These are phyloP conservation scores for Coprinopsis sp. DNA, from an alignment of 768 basidiomycete species.

Conservation along the genomic window DNA sequence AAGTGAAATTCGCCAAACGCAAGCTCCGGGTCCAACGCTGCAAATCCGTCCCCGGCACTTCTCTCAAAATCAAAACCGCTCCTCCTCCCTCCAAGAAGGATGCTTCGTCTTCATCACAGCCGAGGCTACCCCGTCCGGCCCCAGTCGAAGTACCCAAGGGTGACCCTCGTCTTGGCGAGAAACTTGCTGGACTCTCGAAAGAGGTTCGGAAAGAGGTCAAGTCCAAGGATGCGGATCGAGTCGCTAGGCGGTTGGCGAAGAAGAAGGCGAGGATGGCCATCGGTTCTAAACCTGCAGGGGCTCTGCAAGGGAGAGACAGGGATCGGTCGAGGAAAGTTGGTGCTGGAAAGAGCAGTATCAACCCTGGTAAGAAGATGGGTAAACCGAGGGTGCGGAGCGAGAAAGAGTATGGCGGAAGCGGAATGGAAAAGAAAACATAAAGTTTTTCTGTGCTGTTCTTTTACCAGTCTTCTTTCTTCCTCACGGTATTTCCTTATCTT, in stretches of 20 bases:
- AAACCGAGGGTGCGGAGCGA: conserved; percentile 48
- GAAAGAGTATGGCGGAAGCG: conserved; percentile 44
- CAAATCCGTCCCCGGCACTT: conserved; percentile 56
- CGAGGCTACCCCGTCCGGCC: conserved; percentile 14
- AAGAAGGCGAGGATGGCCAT: conserved; percentile 70
- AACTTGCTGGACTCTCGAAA: conserved; percentile 72
- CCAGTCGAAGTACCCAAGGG: conserved; percentile 59
- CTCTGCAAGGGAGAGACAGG: conserved; percentile 28
- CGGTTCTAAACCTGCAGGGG: conserved; percentile 13
- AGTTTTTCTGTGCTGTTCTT: too few species aligned
- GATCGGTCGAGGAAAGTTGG: conserved; percentile 46
- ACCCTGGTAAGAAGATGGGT: conserved; percentile 40
- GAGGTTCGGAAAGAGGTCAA: conserved; percentile 85
- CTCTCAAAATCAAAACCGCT: conserved; percentile 19
- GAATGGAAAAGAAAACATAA: conserved; percentile 66
- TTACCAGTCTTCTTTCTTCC: too few species aligned
- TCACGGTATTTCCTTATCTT: too few species aligned
- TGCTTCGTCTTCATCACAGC: conserved; percentile 3
- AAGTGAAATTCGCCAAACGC: conserved; percentile 90
- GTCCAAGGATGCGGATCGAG: conserved; percentile 70
- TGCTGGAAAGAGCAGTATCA: conserved; percentile 37
- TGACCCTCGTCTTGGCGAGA: conserved; percentile 75
- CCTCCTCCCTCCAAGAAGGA: conserved; percentile 8
- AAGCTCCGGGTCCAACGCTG: conserved; percentile 89
- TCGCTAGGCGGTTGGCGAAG: conserved; percentile 84